Conservation (phyloP, 768 basidiomycete genomes). For the Kwoniella sp. region DNA sequence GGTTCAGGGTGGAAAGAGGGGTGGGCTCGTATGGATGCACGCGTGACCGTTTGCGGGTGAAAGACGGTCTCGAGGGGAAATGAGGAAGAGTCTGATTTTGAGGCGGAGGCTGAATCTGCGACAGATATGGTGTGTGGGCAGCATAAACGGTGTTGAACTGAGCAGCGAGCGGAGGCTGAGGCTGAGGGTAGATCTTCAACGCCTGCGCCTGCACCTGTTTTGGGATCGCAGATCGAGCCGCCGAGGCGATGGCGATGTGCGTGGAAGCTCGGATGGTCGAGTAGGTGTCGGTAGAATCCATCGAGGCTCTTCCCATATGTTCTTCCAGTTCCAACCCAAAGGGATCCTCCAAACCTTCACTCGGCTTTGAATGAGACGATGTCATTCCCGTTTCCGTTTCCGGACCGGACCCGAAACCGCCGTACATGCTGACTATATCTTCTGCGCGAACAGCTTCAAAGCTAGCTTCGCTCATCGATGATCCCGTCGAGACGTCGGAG, state of each 20-base stretch:
- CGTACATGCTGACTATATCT: constrained; percentile 35
- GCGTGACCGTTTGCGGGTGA: constrained; percentile 18
- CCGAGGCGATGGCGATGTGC: neutral
- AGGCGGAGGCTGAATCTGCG: constrained; percentile 1
- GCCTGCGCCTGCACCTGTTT: neutral
- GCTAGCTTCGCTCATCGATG: constrained; percentile 30
- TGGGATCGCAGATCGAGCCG: neutral
- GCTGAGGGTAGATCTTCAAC: neutral
- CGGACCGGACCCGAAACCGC: constrained; percentile 9
- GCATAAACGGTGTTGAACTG: neutral
- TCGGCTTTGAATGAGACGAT: constrained; percentile 3
- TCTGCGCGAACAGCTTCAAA: constrained; percentile 35
- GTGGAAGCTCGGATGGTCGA: constrained; percentile 7
- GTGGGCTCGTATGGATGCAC: constrained; percentile 20
- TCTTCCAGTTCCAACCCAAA: constrained; percentile 18
- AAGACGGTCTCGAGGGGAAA: constrained; percentile 17
- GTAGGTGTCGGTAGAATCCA: constrained; percentile 8
- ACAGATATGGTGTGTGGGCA: neutral
- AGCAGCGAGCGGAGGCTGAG: neutral
- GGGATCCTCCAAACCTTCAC: constrained; percentile 11
- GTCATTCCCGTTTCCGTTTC: neutral
- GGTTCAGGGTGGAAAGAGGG: neutral
- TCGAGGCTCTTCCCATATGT: constrained; percentile 15
- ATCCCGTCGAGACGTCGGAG: constrained; percentile 17
- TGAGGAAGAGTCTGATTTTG: constrained; percentile 20